Evolutionary conservation across 1,139 yeast species (phyloP).

Genomic region (Candida tunisiensis): DNA sequence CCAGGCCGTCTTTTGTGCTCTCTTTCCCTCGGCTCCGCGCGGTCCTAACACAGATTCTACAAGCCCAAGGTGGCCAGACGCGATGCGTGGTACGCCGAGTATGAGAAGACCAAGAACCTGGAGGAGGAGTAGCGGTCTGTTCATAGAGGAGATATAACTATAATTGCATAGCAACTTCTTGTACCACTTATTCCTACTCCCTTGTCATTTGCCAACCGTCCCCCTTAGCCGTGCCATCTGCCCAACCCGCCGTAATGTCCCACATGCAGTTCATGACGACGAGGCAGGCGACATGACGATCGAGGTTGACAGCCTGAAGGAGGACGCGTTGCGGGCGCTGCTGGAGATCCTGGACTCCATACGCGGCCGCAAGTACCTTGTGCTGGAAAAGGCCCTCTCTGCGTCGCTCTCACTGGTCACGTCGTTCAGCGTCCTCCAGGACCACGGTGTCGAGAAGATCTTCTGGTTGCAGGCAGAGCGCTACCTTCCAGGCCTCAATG

Average conservation of each 20-base stretch:
- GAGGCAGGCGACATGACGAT: no score
- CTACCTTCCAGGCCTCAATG: no score
- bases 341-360: constrained; percentile 17
- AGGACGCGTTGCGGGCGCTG: constrained; percentile 13
- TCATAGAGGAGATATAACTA: no score
- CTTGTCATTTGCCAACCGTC: no score
- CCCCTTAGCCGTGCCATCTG: no score
- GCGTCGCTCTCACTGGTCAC: constrained; percentile 41
- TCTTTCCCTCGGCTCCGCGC: constrained; percentile 35
- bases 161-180: no score
- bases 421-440: constrained; percentile 36
- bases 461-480: constrained; percentile 30
- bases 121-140: no score
- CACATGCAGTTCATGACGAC: constrained; percentile 5
- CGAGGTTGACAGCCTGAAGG: constrained; percentile 11
- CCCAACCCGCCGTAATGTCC: constrained; percentile 1
- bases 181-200: no score
- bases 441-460: constrained; percentile 39
- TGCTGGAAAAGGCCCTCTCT: constrained; percentile 40
- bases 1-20: no score
- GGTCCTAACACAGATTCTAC: constrained; percentile 71
- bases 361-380: constrained; percentile 22
- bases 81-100: constrained; percentile 73
- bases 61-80: constrained; percentile 52
- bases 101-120: constrained; percentile 58